Conservation (phyloP, 306 rosid species). For the Castanea crenata region DNA sequence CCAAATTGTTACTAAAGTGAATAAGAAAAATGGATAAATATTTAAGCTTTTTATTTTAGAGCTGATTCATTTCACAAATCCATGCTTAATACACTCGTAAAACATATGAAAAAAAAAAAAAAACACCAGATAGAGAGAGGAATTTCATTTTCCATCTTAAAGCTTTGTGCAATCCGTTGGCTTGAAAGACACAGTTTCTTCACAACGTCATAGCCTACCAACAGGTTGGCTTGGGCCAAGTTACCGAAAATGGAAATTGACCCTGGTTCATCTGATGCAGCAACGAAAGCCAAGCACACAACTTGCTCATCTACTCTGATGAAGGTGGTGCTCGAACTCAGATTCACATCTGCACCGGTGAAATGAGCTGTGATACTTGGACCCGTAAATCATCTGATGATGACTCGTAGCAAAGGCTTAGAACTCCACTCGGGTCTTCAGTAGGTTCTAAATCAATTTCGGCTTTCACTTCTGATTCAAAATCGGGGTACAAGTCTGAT, state of each 20-base stretch:
- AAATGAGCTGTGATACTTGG: constrained; percentile 40
- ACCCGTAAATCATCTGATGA: background rate
- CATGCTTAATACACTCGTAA: background rate
- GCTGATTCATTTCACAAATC: background rate
- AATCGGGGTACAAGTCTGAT: background rate
- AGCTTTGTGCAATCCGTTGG: constrained; percentile 31
- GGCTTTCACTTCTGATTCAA: constrained; percentile 19
- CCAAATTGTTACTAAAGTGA: no score
- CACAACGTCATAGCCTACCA: constrained; percentile 52
- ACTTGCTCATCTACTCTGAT: constrained; percentile 2
- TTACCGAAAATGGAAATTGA: constrained; percentile 43
- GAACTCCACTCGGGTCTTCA: background rate
- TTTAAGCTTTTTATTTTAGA: no score
- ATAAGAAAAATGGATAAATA: no score
- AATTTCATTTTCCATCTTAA: no score
- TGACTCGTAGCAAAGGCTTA: constrained; percentile 33
- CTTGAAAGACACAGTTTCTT: constrained; percentile 38
- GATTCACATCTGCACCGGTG: constrained; percentile 29
- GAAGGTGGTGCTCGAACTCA: constrained; percentile 34
- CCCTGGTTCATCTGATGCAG: no score
- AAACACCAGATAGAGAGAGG: no score
- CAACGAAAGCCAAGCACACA: constrained; percentile 44
- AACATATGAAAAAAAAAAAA: background rate
- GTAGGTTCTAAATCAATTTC: background rate
- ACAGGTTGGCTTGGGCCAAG: constrained; percentile 42